phyloP scores from a whole-genome alignment of 1,139 yeast genomes.

The Yamadazyma buinensis region DNA sequence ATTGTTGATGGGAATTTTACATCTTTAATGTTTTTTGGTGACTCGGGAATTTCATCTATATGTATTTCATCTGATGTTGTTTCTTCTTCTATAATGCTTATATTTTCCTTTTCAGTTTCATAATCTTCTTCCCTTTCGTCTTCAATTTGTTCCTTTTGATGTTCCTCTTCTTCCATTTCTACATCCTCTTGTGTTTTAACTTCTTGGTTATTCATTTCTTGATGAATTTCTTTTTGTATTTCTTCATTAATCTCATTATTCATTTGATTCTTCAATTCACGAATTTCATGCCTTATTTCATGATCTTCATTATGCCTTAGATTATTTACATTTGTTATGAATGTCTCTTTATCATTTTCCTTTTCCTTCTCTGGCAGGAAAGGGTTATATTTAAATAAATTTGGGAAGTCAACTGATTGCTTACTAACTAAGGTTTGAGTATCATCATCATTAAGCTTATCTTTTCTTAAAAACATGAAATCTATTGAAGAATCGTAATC shows the following conservation, averaged over 20 bases:
- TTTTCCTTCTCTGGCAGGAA: background rate
- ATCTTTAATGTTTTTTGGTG: constrained; percentile 3
- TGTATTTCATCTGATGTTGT: constrained; percentile 1
- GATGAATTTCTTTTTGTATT: background rate
- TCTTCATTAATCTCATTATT: background rate
- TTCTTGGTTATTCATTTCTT: background rate
- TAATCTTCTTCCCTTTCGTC: background rate
- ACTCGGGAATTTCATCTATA: constrained; percentile 5
- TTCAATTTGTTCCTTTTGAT: background rate
- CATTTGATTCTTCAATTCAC: background rate
- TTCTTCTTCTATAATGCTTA: background rate
- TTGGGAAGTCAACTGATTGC: constrained; percentile 4
- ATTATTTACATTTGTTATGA: constrained; percentile 27
- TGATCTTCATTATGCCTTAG: constrained; percentile 31
- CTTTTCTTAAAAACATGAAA: constrained; percentile 5
- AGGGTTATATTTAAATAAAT: constrained; percentile 3
- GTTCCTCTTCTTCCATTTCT: background rate
- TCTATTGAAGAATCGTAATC: constrained; percentile 4
- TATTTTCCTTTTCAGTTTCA: background rate
- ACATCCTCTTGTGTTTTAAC: no score
- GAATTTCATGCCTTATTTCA: background rate
- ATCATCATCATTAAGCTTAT: constrained; percentile 10
- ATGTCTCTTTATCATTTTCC: constrained; percentile 9
- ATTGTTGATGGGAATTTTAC: constrained; percentile 4
- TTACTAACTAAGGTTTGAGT: constrained; percentile 8